A percentile compares a stretch with the other conserved stretches of the same genome.
Evolutionary conservation across 169 alveolate genomes (phyloP).

Genomic region (Plasmodium gonderi): DNA sequence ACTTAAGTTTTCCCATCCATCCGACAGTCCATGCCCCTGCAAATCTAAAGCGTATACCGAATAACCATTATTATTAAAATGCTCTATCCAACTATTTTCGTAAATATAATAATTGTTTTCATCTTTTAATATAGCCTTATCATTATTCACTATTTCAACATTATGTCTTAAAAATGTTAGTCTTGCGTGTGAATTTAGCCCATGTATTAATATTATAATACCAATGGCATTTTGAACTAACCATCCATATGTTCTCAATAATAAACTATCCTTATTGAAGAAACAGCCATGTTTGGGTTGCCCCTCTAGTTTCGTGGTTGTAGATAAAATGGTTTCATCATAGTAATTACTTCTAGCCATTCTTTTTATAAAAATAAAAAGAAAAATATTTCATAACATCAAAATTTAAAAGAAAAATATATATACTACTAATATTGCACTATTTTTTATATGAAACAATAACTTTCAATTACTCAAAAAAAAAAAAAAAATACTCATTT

Average conservation of each 20-base stretch:
- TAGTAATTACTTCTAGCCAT: not conserved
- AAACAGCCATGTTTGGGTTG: constrained; percentile 66
- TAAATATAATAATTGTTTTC: constrained; percentile 62
- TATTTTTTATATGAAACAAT: not conserved
- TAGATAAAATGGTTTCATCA: not conserved
- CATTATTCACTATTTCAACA: constrained; percentile 67
- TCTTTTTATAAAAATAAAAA: not conserved
- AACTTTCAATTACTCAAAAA: not conserved
- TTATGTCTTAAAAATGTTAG: constrained; percentile 77
- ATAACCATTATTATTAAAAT: constrained; percentile 76
- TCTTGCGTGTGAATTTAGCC: constrained; percentile 77
- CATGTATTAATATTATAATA: constrained; percentile 76
- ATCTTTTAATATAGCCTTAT: constrained; percentile 31
- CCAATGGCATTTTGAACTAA: constrained; percentile 75
- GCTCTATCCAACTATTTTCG: constrained; percentile 77
- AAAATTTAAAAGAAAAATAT: not conserved
- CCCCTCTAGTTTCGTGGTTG: constrained; percentile 37
- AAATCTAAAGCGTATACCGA: constrained; percentile 78
- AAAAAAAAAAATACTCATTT: not conserved
- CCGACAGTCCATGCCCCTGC: constrained; percentile 82
- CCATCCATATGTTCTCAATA: constrained; percentile 75
- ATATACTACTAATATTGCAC: not conserved
- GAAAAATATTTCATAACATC: not conserved
- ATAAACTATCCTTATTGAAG: constrained; percentile 75
- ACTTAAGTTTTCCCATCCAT: constrained; percentile 64